phyloP scores from a whole-genome alignment of 2,329 filamentous ascomycete genomes.

The Ambrosiella cleistominuta region DNA sequence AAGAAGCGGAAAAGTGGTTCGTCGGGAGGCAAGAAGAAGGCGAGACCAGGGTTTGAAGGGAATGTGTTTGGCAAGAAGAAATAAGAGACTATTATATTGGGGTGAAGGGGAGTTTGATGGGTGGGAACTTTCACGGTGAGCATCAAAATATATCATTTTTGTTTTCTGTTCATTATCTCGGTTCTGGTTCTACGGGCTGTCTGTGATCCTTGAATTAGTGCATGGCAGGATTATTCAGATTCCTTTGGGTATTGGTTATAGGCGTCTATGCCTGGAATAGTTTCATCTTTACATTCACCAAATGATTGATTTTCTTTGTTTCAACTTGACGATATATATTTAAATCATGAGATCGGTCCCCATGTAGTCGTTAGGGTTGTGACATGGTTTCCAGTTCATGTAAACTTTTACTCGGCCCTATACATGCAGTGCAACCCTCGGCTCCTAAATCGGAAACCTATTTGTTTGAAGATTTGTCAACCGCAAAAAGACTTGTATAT shows the following conservation, averaged over 20 bases:
- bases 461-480: no score
- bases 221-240: neutral
- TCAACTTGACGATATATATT: no score
- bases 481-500: no score
- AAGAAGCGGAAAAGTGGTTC: slow-evolving; percentile 11
- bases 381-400: no score
- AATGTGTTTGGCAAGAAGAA: slow-evolving; percentile 13
- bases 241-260: neutral
- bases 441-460: no score
- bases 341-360: no score
- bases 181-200: neutral
- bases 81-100: neutral
- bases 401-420: no score
- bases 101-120: neutral
- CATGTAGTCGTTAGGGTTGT: no score
- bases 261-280: neutral
- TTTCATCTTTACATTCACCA: no score
- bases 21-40: slow-evolving; percentile 9
- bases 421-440: no score
- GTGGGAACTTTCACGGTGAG: neutral
- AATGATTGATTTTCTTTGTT: no score
- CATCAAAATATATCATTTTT: slow-evolving; percentile 3
- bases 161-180: neutral
- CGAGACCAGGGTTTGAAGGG: slow-evolving; percentile 12
- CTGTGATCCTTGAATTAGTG: neutral